Evolutionary conservation across 164 flowering plant genomes (phyloP).

Genomic region (Vitis cinerea): DNA sequence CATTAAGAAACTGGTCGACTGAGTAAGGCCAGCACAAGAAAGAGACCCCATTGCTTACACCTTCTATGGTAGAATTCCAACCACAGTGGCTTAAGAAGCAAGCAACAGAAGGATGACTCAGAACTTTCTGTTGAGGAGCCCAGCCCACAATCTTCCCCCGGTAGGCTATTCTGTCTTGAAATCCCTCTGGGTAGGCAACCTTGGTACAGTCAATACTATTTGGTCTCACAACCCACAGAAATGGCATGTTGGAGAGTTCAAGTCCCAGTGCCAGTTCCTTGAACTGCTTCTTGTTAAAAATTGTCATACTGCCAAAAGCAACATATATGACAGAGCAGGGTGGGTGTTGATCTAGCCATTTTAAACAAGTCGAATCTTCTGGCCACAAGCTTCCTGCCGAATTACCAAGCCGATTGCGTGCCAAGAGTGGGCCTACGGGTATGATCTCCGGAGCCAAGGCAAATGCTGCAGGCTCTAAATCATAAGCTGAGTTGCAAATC

Average conservation of each 20-base stretch:
- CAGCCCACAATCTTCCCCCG: constrained; percentile 43
- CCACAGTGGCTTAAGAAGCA: constrained; percentile 68
- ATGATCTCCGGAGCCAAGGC: constrained; percentile 15
- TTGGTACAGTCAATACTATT: constrained; percentile 15
- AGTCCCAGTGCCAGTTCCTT: constrained; percentile 52
- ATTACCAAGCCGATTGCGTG: constrained; percentile 6
- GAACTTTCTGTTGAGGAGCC: constrained; percentile 56
- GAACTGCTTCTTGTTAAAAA: constrained; percentile 29
- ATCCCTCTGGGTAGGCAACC: constrained; percentile 32
- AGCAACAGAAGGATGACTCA: constrained; percentile 49
- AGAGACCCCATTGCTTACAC: constrained; percentile 45
- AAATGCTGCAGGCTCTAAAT: constrained; percentile 36
- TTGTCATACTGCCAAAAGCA: constrained; percentile 48
- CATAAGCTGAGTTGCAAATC: constrained; percentile 35
- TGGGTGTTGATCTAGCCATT: constrained; percentile 44
- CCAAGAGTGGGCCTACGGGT: constrained; percentile 36
- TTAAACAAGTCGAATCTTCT: constrained; percentile 40
- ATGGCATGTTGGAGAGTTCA: constrained; percentile 35
- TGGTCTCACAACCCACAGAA: constrained; percentile 55
- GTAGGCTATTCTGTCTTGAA: constrained; percentile 22
- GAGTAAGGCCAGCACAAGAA: constrained; percentile 61
- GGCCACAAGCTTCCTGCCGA: constrained; percentile 28
- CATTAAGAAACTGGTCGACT: constrained; percentile 45
- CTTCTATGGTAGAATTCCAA: constrained; percentile 64
- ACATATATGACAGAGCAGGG: constrained; percentile 44